phyloP scores from a whole-genome alignment of 192 early-diverging fungal genomes.

The Martensiomyces pterosporus region DNA sequence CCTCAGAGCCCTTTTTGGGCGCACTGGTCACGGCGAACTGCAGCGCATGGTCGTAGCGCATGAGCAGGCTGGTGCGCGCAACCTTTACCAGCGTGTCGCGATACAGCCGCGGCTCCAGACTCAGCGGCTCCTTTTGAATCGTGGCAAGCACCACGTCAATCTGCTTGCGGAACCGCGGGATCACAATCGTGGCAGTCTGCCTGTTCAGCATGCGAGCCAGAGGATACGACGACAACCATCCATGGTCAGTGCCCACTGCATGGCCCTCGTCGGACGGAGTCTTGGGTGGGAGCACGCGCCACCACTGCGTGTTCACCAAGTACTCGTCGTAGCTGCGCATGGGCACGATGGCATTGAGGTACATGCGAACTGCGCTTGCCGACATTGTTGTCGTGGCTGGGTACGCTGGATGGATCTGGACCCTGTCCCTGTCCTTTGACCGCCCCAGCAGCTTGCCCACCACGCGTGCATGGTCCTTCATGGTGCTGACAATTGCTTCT shows the following conservation, averaged over 20 bases:
- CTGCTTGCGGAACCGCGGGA: conserved; percentile 43
- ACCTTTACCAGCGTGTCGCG: conserved; percentile 48
- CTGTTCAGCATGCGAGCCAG: conserved; percentile 39
- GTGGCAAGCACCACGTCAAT: conserved; percentile 39
- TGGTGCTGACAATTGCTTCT: conserved; percentile 27
- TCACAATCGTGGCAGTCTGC: conserved; percentile 35
- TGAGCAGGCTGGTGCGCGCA: conserved; percentile 27
- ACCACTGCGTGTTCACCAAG: conserved; percentile 50
- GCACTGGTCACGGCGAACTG: conserved; percentile 7
- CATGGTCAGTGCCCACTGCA: conserved; percentile 20
- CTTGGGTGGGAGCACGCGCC: conserved; percentile 13
- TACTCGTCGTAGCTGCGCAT: conserved; percentile 50
- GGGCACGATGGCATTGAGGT: conserved; percentile 49
- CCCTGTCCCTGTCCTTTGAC: background rate
- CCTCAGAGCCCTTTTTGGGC: conserved; percentile 3
- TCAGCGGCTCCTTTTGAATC: conserved; percentile 42
- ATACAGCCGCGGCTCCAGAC: conserved; percentile 47
- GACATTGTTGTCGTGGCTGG: conserved; percentile 48
- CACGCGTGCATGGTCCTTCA: conserved; percentile 27
- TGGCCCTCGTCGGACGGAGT: conserved; percentile 6
- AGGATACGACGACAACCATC: conserved; percentile 41
- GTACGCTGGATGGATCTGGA: conserved; percentile 37
- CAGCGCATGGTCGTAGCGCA: conserved; percentile 13
- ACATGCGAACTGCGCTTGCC: conserved; percentile 49
- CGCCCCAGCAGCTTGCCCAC: conserved; percentile 14